phyloP scores from a whole-genome alignment of 2,329 filamentous ascomycete species.

The Trichocomaceae sp. region DNA sequence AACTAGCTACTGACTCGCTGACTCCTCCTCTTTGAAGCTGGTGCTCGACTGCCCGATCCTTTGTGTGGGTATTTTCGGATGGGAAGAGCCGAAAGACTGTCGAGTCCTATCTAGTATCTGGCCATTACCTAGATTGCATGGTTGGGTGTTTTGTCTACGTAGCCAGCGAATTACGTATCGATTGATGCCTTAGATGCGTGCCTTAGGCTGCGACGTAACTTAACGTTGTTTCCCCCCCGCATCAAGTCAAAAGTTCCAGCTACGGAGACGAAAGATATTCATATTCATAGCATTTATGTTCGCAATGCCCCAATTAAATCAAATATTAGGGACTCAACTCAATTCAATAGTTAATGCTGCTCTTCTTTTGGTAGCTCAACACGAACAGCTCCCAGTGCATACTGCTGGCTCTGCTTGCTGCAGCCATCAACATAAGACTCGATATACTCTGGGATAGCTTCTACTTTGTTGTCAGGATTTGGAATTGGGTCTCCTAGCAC shows the following conservation, averaged over 20 bases:
- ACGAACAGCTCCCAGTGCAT: slow-evolving; percentile 34
- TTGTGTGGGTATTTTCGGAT: not conserved
- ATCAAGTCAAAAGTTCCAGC: too few relatives aligned
- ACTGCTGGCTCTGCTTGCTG: slow-evolving; percentile 39
- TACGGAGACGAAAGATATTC: too few relatives aligned
- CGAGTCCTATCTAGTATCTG: not conserved
- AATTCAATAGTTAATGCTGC: slow-evolving; percentile 4
- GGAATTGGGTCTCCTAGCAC: slow-evolving; percentile 58
- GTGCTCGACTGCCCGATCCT: not conserved
- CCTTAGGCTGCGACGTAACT: too few relatives aligned
- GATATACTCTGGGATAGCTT: slow-evolving; percentile 57
- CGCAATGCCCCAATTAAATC: not conserved
- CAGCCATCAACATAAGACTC: slow-evolving; percentile 45
- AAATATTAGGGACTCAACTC: not conserved
- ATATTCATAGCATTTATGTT: too few relatives aligned
- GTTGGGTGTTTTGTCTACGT: not conserved
- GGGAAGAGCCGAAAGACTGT: not conserved
- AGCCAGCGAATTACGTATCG: not conserved
- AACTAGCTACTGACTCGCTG: not conserved
- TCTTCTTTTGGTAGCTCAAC: slow-evolving; percentile 20
- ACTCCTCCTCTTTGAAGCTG: too few relatives aligned
- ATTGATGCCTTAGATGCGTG: not conserved
- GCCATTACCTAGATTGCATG: not conserved
- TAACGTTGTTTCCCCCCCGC: too few relatives aligned
- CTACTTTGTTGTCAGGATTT: slow-evolving; percentile 52